phyloP scores from a whole-genome alignment of 164 flowering plant genomes.

The Berberis thunbergii region DNA sequence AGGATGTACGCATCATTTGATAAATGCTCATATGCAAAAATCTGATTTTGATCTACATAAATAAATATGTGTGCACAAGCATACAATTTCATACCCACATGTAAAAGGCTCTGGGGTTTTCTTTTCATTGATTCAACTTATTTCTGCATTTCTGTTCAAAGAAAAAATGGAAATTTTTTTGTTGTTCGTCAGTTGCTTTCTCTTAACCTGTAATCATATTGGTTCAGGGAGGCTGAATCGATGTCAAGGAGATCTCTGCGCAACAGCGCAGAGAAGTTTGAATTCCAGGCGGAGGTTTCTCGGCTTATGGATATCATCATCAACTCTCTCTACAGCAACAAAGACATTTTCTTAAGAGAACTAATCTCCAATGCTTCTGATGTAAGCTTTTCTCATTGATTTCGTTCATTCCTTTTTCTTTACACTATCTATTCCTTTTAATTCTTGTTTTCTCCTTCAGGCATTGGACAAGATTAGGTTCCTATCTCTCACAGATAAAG shows the following conservation, averaged over 20 bases:
- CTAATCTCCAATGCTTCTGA: slow-evolving; percentile 97
- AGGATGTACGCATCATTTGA: too few relatives aligned
- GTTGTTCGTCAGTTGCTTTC: too few relatives aligned
- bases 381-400: slow-evolving; percentile 35
- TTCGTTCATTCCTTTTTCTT: background rate
- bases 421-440: background rate
- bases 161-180: too few relatives aligned
- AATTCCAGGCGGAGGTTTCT: slow-evolving; percentile 98
- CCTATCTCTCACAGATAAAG: slow-evolving; percentile 86
- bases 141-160: too few relatives aligned
- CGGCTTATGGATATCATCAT: slow-evolving; percentile 93
- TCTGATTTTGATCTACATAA: too few relatives aligned
- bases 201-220: background rate
- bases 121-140: too few relatives aligned
- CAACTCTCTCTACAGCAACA: slow-evolving; percentile 95
- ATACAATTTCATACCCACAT: too few relatives aligned
- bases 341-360: slow-evolving; percentile 95
- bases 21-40: too few relatives aligned
- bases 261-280: slow-evolving; percentile 79
- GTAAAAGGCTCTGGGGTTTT: too few relatives aligned
- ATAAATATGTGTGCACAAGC: too few relatives aligned
- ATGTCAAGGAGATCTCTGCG: slow-evolving; percentile 75
- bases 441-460: slow-evolving; percentile 23
- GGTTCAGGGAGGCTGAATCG: slow-evolving; percentile 79
- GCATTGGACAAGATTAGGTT: slow-evolving; percentile 96